Conservation (phyloP, 192 early-diverging fungal species). For the Linnemannia hyalina region DNA sequence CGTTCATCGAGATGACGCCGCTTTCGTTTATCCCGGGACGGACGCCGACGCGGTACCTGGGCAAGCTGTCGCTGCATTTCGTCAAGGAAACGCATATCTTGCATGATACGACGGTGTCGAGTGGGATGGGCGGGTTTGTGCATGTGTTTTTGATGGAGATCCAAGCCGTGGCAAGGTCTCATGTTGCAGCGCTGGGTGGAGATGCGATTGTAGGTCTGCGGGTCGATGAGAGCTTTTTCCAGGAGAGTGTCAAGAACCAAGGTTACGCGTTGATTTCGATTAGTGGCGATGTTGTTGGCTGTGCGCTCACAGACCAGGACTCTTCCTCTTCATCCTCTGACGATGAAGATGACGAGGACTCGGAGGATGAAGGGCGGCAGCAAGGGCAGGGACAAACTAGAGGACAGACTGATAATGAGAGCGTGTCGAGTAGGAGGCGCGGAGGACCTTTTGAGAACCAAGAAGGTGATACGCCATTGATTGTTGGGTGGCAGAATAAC, state of each 20-base stretch:
- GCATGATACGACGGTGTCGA: constrained; percentile 55
- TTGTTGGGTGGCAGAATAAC: constrained; percentile 22
- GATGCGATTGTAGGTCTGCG: constrained; percentile 77
- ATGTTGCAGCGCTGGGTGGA: constrained; percentile 77
- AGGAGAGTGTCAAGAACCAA: constrained; percentile 78
- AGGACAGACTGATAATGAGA: background rate
- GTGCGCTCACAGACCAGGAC: constrained; percentile 23
- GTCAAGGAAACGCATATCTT: constrained; percentile 78
- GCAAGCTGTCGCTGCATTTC: constrained; percentile 84
- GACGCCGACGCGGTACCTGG: constrained; percentile 68
- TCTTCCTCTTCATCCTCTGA: constrained; percentile 13
- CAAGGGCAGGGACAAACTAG: background rate
- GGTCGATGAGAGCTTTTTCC: constrained; percentile 74
- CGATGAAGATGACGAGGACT: constrained; percentile 1
- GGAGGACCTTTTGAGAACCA: background rate
- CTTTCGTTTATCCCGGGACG: constrained; percentile 73
- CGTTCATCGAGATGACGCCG: constrained; percentile 75
- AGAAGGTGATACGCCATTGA: background rate
- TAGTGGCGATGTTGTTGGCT: constrained; percentile 74
- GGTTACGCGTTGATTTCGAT: constrained; percentile 77
- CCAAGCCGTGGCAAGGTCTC: constrained; percentile 74
- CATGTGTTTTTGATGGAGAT: constrained; percentile 77
- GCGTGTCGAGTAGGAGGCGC: background rate
- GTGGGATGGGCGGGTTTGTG: constrained; percentile 82
- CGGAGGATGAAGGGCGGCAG: background rate